Base-by-base conservation (phyloP, 2,329 filamentous ascomycete genomes). In the Alternaria sp. region DNA sequence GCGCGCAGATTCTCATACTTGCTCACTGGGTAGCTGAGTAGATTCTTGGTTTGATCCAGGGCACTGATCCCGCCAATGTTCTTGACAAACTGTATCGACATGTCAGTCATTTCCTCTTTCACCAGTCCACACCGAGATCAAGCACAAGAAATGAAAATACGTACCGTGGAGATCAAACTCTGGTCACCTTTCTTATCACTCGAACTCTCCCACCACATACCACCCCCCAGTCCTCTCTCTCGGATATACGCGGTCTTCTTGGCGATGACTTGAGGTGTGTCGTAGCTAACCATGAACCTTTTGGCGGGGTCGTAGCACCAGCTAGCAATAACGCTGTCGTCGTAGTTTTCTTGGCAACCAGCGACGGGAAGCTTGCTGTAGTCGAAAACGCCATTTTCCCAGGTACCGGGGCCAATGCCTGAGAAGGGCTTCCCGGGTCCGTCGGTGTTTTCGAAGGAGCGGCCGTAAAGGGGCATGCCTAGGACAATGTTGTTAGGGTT, bases 1-100 rank as follows among this genome's bases (percentile, higher is more conserved):
- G 49, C 63, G 11, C 65, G 63, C 60, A 93, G 69, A 73, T 93
- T 93, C 55, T 92, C 90, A 71, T 92, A 93, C 81, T 90, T 91
- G 50, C 84, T 88, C 54, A 85, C 79, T 5, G 90, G 90, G 74
- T 89, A 92, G 43, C 81, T 80, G 41, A 92, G 75, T 69, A 88
- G 87, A 69, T 93, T 93, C 18, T 83, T 71, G 55, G 79, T 82
- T 72, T 81, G 80, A 64, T 88, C 83, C 33, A 93, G 79, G 2
- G 72, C 79, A 5, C 70, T 69, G 0, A 80, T 76, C 0, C 89
- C 88, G 18, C 89, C 90, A 11, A 92, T 78, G 0, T 79, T 82
- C 30, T 86, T 82, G 1, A 91, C 87, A 15, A 73, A 79, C 76
- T 79, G 46, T 12, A 51, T 15, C 2, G 23, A 20, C 3, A 28